phyloP scores from a whole-genome alignment of 805 yeast genomes.

The Yarrowia deformans region DNA sequence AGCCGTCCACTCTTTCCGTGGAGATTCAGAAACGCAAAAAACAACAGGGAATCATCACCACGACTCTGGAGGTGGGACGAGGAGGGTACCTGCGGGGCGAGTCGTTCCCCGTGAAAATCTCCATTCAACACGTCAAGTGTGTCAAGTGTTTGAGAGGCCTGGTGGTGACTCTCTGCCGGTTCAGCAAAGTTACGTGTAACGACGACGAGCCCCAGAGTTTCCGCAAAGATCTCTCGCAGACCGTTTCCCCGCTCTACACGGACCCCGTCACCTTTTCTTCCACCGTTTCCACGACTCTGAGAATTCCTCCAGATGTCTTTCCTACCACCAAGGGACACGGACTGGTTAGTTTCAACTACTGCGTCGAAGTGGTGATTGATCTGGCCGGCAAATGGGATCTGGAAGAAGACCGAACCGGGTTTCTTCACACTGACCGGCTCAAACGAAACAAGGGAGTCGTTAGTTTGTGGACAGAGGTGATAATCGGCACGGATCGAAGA shows the following conservation, averaged over 20 bases:
- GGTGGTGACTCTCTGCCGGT: constrained; percentile 78
- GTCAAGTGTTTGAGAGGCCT: constrained; percentile 75
- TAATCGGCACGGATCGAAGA: constrained; percentile 76
- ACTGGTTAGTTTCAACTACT: constrained; percentile 81
- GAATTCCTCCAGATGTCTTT: constrained; percentile 84
- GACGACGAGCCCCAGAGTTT: constrained; percentile 59
- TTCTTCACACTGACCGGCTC: constrained; percentile 68
- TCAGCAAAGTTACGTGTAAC: constrained; percentile 62
- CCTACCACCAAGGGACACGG: constrained; percentile 80
- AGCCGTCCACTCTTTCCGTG: constrained; percentile 68
- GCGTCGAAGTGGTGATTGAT: constrained; percentile 82
- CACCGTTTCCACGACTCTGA: constrained; percentile 65
- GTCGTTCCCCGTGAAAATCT: constrained; percentile 71
- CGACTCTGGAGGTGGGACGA: constrained; percentile 58
- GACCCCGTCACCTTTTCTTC: constrained; percentile 68
- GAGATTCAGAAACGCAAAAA: constrained; percentile 57
- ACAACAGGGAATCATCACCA: constrained; percentile 53
- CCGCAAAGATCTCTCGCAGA: constrained; percentile 83
- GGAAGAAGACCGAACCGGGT: constrained; percentile 46
- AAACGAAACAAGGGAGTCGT: constrained; percentile 79
- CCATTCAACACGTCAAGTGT: constrained; percentile 72
- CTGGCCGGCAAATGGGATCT: constrained; percentile 65
- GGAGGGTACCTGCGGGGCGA: constrained; percentile 85
- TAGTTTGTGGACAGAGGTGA: constrained; percentile 79
- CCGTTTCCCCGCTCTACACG: constrained; percentile 76